Percentiles rank a stretch among this genome's conserved stretches.
Conservation (phyloP, 2,329 filamentous ascomycete genomes). For the Scytalidium lignicola region DNA sequence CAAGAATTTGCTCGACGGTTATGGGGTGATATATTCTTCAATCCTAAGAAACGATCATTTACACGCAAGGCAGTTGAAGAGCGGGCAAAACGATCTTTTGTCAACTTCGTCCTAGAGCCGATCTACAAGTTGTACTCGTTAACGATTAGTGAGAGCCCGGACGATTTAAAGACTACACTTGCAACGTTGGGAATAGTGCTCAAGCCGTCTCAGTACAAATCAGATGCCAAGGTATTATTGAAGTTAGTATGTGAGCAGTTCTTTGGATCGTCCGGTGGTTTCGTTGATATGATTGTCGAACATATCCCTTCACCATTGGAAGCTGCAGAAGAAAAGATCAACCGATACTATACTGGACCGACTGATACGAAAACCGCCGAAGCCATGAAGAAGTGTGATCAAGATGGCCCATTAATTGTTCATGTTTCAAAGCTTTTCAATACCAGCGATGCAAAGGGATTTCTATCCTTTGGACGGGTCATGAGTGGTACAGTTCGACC, state of each 20-base stretch:
- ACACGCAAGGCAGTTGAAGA: conserved; percentile 83
- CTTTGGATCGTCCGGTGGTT: conserved; percentile 82
- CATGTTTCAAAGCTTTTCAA: conserved; percentile 93
- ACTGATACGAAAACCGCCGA: conserved; percentile 74
- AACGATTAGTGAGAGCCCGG: conserved; percentile 84
- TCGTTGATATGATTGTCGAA: conserved; percentile 91
- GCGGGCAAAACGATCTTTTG: conserved; percentile 76
- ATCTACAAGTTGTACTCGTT: conserved; percentile 98
- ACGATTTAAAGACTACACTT: conserved; percentile 75
- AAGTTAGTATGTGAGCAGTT: conserved; percentile 92
- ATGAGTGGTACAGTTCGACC: conserved; percentile 86
- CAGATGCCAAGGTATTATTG: conserved; percentile 82
- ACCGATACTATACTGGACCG: conserved; percentile 89
- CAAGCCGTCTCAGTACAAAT: conserved; percentile 88
- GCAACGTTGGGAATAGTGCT: conserved; percentile 74
- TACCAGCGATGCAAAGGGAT: conserved; percentile 82
- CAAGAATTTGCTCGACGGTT: conserved; percentile 78
- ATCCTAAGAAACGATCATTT: conserved; percentile 84
- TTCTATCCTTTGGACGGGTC: conserved; percentile 85
- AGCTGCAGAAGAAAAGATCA: conserved; percentile 69
- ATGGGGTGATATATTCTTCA: conserved; percentile 98
- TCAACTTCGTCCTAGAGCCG: conserved; percentile 91
- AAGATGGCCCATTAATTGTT: conserved; percentile 86
- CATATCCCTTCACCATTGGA: conserved; percentile 85
- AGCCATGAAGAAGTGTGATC: conserved; percentile 76